Evolutionary conservation across 2,329 filamentous ascomycete species (phyloP), one percentile per base, ranked within the genome.

Genomic region (Pseudogymnoascus sp.): DNA sequence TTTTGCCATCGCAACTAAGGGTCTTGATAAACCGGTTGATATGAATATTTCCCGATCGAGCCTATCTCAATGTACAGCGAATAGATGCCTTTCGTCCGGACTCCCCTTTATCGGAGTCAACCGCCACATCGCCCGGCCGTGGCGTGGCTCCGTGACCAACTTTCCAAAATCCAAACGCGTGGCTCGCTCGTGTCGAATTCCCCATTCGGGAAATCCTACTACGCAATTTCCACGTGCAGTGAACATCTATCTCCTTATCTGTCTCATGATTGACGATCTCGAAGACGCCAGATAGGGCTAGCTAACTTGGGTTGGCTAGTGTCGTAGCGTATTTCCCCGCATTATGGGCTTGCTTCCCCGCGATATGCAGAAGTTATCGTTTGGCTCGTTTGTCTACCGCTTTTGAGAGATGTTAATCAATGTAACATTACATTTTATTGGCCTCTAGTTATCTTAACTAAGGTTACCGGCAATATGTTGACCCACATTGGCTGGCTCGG

Each of bases 241-340:
- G 47, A 12, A 10, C 26, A 57, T 57, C 47, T 18, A 57, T 57
- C n/a, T 57, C 47, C 47, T 57, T 57, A 54, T 57, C 26, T 57
- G 47, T 34, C 26, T 31, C 47, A 11, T 57, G 47, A 34, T 57
- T 57, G 29, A 57, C 26, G 47, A 57, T 57, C 47, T 14, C 29
- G 4, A 3, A 57, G 47, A 18, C 26, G 26, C 47, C 47, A 57
- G 26, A 57, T 57, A 57, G 2, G 10, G 31, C 8, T 34, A 10
- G 7, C 47, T 57, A 34, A 57, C 47, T 57, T 12, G 47, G 47
- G 26, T 34, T n/a, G 47, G 47, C 26, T 57, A 57, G 47, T 34
- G 47, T 18, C n/a, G 26, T 31, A 18, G 26, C 4, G 47, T 23
- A 1, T 57, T 51, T 29, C 45, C 45, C 45, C 45, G 45, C 45